Evolutionary conservation across 805 yeast genomes (phyloP).

Genomic region (Metschnikowia corniflorae): DNA sequence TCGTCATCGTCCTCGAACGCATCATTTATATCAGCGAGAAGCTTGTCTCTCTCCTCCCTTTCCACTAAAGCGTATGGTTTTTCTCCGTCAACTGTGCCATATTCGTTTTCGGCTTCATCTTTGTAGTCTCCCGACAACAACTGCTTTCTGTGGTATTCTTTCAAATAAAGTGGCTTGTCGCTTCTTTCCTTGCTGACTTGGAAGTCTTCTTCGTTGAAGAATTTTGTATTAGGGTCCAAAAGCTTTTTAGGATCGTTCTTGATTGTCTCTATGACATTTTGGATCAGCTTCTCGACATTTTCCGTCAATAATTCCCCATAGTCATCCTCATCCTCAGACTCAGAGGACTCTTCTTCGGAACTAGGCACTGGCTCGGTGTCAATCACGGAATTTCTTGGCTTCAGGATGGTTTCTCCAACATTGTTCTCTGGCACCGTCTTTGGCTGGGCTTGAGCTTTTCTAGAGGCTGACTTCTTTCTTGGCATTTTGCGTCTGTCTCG

Average conservation of each 20-base stretch:
- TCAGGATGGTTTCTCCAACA: too few species aligned
- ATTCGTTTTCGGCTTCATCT: constrained; percentile 45
- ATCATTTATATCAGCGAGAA: constrained; percentile 73
- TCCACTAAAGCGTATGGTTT: constrained; percentile 75
- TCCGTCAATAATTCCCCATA: constrained; percentile 83
- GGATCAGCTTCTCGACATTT: constrained; percentile 77
- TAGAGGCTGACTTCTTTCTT: constrained; percentile 83
- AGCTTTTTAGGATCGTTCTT: constrained; percentile 62
- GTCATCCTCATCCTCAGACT: constrained; percentile 80
- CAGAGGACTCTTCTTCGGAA: constrained; percentile 36
- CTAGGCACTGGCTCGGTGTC: too few species aligned
- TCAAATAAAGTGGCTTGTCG: constrained; percentile 75
- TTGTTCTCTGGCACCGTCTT: too few species aligned
- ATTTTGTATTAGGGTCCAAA: constrained; percentile 64
- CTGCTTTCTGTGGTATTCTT: constrained; percentile 88
- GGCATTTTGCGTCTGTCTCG: constrained; percentile 47
- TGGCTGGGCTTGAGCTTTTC: constrained; percentile 55
- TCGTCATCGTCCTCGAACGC: constrained; percentile 49
- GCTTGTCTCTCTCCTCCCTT: constrained; percentile 65
- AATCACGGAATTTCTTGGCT: too few species aligned
- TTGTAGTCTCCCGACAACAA: constrained; percentile 63
- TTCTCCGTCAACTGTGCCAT: constrained; percentile 46
- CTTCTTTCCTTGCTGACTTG: constrained; percentile 14
- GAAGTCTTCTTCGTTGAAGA: constrained; percentile 65
- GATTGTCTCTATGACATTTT: constrained; percentile 66